Conservation (phyloP, 805 yeast genomes). For the Ogataea corticis region DNA sequence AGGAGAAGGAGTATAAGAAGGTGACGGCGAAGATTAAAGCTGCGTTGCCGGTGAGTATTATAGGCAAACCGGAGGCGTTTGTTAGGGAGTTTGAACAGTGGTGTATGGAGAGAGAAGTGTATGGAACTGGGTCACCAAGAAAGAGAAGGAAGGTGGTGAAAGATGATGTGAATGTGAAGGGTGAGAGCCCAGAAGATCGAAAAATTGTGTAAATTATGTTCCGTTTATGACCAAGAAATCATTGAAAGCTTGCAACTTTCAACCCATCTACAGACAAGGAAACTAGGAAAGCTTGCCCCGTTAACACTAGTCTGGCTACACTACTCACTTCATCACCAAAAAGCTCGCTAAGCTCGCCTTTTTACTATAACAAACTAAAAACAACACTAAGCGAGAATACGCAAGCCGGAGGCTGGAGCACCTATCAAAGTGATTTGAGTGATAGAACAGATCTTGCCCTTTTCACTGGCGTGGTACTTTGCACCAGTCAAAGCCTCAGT, state of each 20-base stretch:
- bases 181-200: no score
- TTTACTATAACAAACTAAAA: neutral
- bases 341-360: no score
- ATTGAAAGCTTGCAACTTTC: no score
- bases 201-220: no score
- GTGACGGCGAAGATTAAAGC: constrained; percentile 18
- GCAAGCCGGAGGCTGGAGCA: constrained; percentile 87
- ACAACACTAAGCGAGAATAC: constrained; percentile 39
- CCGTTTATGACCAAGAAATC: no score
- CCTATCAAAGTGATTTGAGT: constrained; percentile 82
- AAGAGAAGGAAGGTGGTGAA: constrained; percentile 4
- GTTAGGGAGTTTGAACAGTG: constrained; percentile 24
- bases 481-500: constrained; percentile 90
- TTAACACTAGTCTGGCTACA: no score
- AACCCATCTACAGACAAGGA: no score
- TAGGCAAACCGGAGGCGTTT: constrained; percentile 29
- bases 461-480: constrained; percentile 70
- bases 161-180: neutral
- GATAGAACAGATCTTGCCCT: constrained; percentile 77
- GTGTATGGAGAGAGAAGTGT: constrained; percentile 11
- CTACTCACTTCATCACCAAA: no score
- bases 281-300: no score
- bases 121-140: no score
- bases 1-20: constrained; percentile 19
- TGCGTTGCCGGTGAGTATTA: constrained; percentile 22